A percentile compares a stretch with the other conserved stretches of the same genome.
Conservation (phyloP, 1,139 yeast species). For the Diutina neorugosa region DNA sequence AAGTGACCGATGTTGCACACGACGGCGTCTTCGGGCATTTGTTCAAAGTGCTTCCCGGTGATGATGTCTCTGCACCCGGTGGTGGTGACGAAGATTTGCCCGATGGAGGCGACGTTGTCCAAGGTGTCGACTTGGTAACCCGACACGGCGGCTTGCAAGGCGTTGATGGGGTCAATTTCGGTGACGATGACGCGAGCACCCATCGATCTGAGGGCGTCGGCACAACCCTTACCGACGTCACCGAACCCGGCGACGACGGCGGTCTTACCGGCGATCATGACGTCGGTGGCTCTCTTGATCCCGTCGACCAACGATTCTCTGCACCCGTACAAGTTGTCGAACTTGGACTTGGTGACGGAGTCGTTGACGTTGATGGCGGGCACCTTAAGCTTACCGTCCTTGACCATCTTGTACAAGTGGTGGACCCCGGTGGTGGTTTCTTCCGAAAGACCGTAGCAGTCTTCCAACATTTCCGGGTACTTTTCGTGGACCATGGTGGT, state of each 20-base stretch:
- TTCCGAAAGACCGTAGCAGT: slow-evolving; percentile 94
- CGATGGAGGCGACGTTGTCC: slow-evolving; percentile 87
- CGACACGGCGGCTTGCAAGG: slow-evolving; percentile 98
- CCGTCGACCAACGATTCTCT: slow-evolving; percentile 98
- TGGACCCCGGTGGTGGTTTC: slow-evolving; percentile 99
- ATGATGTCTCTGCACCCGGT: slow-evolving; percentile 99
- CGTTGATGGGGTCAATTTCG: slow-evolving; percentile 98
- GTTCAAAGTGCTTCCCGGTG: slow-evolving; percentile 74
- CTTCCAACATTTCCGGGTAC: slow-evolving; percentile 95
- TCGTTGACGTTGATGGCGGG: slow-evolving; percentile 99
- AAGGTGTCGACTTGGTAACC: slow-evolving; percentile 97
- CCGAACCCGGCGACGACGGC: slow-evolving; percentile 99
- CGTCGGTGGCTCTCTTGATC: slow-evolving; percentile 99
- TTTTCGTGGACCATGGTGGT: slow-evolving; percentile 95
- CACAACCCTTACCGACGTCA: slow-evolving; percentile 99
- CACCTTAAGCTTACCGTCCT: slow-evolving; percentile 83
- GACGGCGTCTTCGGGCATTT: slow-evolving; percentile 98
- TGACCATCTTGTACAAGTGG: slow-evolving; percentile 95
- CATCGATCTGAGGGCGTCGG: slow-evolving; percentile 98
- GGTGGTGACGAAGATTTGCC: slow-evolving; percentile 98
- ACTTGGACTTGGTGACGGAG: slow-evolving; percentile 98
- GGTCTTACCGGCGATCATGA: slow-evolving; percentile 99
- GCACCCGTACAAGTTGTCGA: slow-evolving; percentile 99
- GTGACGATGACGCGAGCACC: slow-evolving; percentile 98
- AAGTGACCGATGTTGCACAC: slow-evolving; percentile 99